Conservation (phyloP, 768 basidiomycete species). For the Macrolepiota dolichaula region DNA sequence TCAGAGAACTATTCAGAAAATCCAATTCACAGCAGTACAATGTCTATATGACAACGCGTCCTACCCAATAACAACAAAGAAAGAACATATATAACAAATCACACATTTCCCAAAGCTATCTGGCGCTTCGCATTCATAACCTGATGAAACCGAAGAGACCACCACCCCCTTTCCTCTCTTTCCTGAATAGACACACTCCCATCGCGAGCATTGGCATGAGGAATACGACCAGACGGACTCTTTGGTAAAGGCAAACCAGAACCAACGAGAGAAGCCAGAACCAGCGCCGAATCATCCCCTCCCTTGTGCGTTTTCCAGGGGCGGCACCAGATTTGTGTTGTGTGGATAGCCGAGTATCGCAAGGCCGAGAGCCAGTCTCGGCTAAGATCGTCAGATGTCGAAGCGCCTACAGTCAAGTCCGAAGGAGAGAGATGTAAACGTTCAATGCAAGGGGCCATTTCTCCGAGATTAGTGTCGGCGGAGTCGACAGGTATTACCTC, state of each 20-base stretch:
- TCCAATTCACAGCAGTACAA: too few relatives aligned
- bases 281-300: slow-evolving; percentile 26
- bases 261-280: slow-evolving; percentile 24
- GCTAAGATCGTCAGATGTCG: neutral
- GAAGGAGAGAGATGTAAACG: neutral
- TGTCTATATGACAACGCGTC: too few relatives aligned
- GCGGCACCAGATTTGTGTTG: slow-evolving; percentile 6
- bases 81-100: neutral
- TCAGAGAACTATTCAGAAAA: too few relatives aligned
- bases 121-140: slow-evolving; percentile 33
- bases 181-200: slow-evolving; percentile 30
- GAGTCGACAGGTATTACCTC: too few relatives aligned
- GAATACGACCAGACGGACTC: slow-evolving; percentile 65
- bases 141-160: slow-evolving; percentile 64
- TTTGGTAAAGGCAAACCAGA: slow-evolving; percentile 51
- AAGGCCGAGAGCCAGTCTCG: slow-evolving; percentile 51
- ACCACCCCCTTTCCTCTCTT: slow-evolving; percentile 71
- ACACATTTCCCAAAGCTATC: neutral
- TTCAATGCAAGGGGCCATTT: neutral
- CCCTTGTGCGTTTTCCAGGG: slow-evolving; percentile 16
- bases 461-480: neutral
- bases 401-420: neutral
- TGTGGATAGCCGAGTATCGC: slow-evolving; percentile 34
- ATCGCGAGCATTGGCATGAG: slow-evolving; percentile 13
- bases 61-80: too few relatives aligned